Conservation (phyloP, 345 rosid species). For the Acer negundo region DNA sequence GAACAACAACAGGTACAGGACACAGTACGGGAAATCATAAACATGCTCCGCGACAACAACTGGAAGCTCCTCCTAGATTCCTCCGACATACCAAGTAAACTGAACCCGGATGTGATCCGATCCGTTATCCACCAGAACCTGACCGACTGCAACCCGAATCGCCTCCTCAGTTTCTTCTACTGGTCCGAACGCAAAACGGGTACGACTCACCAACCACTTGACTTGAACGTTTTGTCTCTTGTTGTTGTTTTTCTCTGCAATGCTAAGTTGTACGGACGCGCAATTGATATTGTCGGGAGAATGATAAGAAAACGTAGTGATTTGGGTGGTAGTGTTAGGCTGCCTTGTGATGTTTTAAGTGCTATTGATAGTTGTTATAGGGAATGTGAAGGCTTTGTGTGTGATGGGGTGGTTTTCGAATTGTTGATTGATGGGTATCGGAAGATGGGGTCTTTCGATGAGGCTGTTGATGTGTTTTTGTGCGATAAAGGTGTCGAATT, state of each 20-base stretch:
- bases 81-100: conserved; percentile 16
- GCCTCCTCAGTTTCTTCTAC: conserved; percentile 31
- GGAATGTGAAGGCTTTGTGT: conserved; percentile 2
- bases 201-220: background rate
- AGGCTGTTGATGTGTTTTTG: conserved; percentile 32
- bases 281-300: conserved; percentile 15
- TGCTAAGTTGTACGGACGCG: conserved; percentile 20
- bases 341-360: conserved; percentile 26
- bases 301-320: conserved; percentile 11
- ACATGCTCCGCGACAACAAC: conserved; percentile 23
- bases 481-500: conserved; percentile 24
- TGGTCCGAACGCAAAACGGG: conserved; percentile 25
- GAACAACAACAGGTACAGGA: background rate
- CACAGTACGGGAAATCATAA: conserved; percentile 30
- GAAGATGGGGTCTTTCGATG: conserved; percentile 23
- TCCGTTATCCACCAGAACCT: conserved; percentile 26
- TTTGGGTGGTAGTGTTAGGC: background rate
- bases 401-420: conserved; percentile 19
- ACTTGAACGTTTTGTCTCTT: conserved; percentile 24
- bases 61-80: conserved; percentile 31
- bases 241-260: conserved; percentile 25
- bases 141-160: conserved; percentile 19
- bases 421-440: conserved; percentile 31
- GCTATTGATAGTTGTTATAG: conserved; percentile 21
- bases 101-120: conserved; percentile 32